These are phyloP conservation scores for Glonium stellatum DNA, from an alignment of 495 filamentous ascomycete genomes.

Conservation along the genomic window DNA sequence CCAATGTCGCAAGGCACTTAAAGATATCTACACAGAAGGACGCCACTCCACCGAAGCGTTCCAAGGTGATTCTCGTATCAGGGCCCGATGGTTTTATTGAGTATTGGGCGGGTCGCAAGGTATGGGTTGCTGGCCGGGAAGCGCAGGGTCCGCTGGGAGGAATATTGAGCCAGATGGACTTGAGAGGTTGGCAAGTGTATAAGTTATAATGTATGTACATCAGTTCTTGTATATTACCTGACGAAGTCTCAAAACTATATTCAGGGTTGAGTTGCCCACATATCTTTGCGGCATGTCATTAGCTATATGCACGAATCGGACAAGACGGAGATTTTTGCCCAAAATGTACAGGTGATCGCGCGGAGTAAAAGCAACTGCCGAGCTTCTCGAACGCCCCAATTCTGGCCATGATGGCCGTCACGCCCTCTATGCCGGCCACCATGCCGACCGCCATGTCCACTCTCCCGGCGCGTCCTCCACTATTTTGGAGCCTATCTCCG, in stretches of 20 bases:
- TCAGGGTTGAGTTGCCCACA: not conserved
- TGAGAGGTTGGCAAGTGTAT: slow-evolving; percentile 53
- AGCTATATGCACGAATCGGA: not conserved
- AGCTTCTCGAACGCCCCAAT: no score
- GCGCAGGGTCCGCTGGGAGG: slow-evolving; percentile 56
- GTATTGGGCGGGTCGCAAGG: slow-evolving; percentile 69
- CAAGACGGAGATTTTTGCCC: not conserved
- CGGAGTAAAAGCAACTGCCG: not conserved
- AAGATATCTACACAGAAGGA: slow-evolving; percentile 13
- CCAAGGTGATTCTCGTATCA: slow-evolving; percentile 67
- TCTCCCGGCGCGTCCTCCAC: not conserved
- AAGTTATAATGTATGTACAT: slow-evolving; percentile 45
- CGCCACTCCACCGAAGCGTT: slow-evolving; percentile 13
- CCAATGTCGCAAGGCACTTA: slow-evolving; percentile 37
- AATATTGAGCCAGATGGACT: slow-evolving; percentile 47
- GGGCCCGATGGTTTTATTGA: slow-evolving; percentile 86
- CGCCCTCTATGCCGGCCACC: no score
- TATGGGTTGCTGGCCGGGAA: slow-evolving; percentile 63
- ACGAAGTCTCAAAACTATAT: not conserved
- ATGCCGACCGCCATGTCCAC: no score
- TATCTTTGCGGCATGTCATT: no score
- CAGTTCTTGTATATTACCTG: not conserved
- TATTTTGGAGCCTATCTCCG: not conserved
- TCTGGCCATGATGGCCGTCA: no score
- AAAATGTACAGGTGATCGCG: not conserved